Conservation (phyloP, 2,329 filamentous ascomycete species). For the Aspergillus carbonarius region DNA sequence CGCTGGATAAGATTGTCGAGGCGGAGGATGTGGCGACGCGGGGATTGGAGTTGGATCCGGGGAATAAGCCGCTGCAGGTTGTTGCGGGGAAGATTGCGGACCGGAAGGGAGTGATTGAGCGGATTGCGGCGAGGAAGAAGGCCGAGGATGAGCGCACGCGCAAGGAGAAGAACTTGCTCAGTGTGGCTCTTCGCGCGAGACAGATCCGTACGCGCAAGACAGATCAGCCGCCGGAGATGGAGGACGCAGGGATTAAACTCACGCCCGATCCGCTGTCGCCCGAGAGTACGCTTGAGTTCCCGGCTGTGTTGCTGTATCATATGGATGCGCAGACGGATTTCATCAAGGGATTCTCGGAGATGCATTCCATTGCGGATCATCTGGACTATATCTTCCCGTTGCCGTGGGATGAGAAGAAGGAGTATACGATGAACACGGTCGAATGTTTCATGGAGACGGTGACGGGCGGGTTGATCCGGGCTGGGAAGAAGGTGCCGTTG, state of each 20-base stretch:
- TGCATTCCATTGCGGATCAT: slow-evolving; percentile 71
- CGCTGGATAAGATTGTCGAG: slow-evolving; percentile 74
- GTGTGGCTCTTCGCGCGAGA: slow-evolving; percentile 66
- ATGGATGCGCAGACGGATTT: slow-evolving; percentile 81
- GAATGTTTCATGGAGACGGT: slow-evolving; percentile 89
- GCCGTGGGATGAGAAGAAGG: slow-evolving; percentile 74
- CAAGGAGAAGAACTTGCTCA: slow-evolving; percentile 62
- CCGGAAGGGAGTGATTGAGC: slow-evolving; percentile 57
- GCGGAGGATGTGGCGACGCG: slow-evolving; percentile 75
- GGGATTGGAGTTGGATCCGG: slow-evolving; percentile 69
- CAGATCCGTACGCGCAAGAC: slow-evolving; percentile 68
- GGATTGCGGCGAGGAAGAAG: slow-evolving; percentile 56
- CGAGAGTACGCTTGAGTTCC: slow-evolving; percentile 70
- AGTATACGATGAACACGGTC: slow-evolving; percentile 66
- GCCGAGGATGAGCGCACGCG: slow-evolving; percentile 47
- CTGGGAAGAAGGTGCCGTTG: slow-evolving; percentile 79
- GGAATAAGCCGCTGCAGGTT: slow-evolving; percentile 65
- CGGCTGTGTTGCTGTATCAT: slow-evolving; percentile 82
- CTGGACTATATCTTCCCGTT: slow-evolving; percentile 81
- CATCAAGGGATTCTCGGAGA: slow-evolving; percentile 81
- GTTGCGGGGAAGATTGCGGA: slow-evolving; percentile 64
- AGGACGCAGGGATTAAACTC: slow-evolving; percentile 73
- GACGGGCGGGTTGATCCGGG: slow-evolving; percentile 78
- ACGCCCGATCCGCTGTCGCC: slow-evolving; percentile 72
- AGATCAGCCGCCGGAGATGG: slow-evolving; percentile 75